These are phyloP conservation scores for Hortaea werneckii DNA, from an alignment of 2,329 filamentous ascomycete genomes.

Conservation along the genomic window DNA sequence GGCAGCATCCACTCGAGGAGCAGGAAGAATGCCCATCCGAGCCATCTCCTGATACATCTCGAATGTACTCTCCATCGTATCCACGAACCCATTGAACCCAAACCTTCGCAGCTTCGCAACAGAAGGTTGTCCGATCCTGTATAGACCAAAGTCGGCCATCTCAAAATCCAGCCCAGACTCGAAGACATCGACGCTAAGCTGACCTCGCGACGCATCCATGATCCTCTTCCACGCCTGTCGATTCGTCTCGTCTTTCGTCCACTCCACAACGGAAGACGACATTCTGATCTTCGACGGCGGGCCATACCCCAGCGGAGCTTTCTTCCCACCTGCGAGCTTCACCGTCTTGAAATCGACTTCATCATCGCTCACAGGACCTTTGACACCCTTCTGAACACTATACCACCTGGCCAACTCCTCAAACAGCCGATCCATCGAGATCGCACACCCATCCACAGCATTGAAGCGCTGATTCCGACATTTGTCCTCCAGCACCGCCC, in stretches of 20 bases:
- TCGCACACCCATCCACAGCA: constrained; percentile 31
- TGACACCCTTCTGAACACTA: neutral
- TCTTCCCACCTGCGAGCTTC: neutral
- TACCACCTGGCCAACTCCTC: neutral
- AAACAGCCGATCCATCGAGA: constrained; percentile 31
- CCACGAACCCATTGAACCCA: neutral
- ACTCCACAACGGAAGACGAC: neutral
- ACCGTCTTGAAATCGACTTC: neutral
- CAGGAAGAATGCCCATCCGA: neutral
- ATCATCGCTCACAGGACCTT: neutral
- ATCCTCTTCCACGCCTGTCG: neutral
- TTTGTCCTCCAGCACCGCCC: constrained; percentile 33
- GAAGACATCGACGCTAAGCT: neutral
- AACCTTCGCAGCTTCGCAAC: neutral
- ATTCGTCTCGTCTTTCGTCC: neutral
- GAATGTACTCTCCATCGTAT: neutral
- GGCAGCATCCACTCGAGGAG: neutral
- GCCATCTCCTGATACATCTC: neutral
- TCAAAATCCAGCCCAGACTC: neutral
- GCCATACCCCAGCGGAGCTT: neutral
- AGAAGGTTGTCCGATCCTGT: neutral
- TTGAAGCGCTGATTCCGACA: constrained; percentile 39
- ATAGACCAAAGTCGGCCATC: neutral
- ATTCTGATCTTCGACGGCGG: neutral
- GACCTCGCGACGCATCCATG: neutral